Base-by-base conservation (phyloP, 768 basidiomycete species). In the Suillus americanus region DNA sequence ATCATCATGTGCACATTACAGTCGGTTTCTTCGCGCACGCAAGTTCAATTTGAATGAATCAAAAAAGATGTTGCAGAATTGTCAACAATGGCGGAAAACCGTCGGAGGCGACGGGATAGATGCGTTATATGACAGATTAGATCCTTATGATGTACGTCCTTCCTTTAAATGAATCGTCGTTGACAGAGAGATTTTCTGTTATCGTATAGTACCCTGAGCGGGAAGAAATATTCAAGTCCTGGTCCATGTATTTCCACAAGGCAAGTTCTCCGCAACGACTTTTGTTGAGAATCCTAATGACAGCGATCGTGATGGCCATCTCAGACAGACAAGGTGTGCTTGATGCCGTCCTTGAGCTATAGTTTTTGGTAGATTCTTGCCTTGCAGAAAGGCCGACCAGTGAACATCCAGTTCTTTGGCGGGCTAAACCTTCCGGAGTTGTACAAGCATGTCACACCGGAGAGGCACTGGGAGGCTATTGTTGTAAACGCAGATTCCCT, bases 211-310 rank as follows among this genome's bases (percentile, higher is more conserved):
- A 87, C 69, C 89, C 89, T 1, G 88, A 86, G 67, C 85, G 90
- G 51, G 81, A 85, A 60, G 81, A 83, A 1, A 85, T 92, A 8
- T 90, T 91, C 67, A 85, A 89, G 61, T 86, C 84, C 66, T 92
- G 90, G 90, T 89, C 89, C 3, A 84, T 91, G 80, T 91, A 84
- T 68, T 91, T 89, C 69, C 90, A 92, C 74, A 91, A 91, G 79
- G 89, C 85, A 60, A 37, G 82, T 65, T 30, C 28, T 9, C 40
- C 57, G 5, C 41, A 20, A 14, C 1, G 8, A 4, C 30, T 28
- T 41, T 55, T 57, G 56, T n/a, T 64, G 4, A 54, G n/a, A 62
- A 41, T 61, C 6, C 4, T 28, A 64, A 37, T 35, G n/a, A 38
- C 37, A 9, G 18, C 8, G 38, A 28, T 20, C 5, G 25, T 12